Conservation (phyloP, 768 basidiomycete species). For the Hemileccinum impolitum region DNA sequence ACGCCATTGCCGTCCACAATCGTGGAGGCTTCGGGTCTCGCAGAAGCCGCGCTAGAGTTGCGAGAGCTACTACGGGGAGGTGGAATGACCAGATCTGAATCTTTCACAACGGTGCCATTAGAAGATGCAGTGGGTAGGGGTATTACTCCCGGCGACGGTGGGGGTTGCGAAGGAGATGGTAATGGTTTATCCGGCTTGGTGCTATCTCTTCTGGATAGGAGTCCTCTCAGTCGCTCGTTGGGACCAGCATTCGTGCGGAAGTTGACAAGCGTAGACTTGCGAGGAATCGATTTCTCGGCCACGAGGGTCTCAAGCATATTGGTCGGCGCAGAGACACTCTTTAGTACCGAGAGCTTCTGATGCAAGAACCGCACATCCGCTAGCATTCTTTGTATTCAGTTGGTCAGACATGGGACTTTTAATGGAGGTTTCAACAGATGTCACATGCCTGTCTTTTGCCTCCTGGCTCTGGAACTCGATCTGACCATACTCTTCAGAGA, state of each 20-base stretch:
- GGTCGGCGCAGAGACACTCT: constrained; percentile 67
- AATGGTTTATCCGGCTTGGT: constrained; percentile 27
- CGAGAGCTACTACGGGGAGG: constrained; percentile 22
- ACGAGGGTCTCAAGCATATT: constrained; percentile 85
- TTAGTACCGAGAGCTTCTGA: constrained; percentile 69
- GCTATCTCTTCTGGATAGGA: constrained; percentile 31
- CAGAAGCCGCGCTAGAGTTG: constrained; percentile 4
- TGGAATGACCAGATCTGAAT: constrained; percentile 19
- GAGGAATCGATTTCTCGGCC: constrained; percentile 67
- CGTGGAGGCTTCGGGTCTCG: constrained; percentile 4
- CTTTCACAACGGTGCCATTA: constrained; percentile 11
- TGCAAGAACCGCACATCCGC: constrained; percentile 77
- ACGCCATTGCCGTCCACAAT: constrained; percentile 5
- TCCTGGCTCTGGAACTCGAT: constrained; percentile 80
- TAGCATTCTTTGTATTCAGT: constrained; percentile 53
- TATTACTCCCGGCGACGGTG: constrained; percentile 17
- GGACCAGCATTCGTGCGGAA: constrained; percentile 22
- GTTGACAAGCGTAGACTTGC: constrained; percentile 28
- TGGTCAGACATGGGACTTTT: constrained; percentile 13
- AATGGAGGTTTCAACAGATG: constrained; percentile 3
- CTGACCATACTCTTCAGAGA: constrained; percentile 81
- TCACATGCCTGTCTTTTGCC: constrained; percentile 74
- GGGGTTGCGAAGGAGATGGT: constrained; percentile 24
- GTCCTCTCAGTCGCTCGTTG: constrained; percentile 38
- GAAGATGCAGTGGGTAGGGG: constrained; percentile 7